These are phyloP conservation scores for Naegleria gruberi DNA, from an alignment of 208 protist species.

Conservation along the genomic window DNA sequence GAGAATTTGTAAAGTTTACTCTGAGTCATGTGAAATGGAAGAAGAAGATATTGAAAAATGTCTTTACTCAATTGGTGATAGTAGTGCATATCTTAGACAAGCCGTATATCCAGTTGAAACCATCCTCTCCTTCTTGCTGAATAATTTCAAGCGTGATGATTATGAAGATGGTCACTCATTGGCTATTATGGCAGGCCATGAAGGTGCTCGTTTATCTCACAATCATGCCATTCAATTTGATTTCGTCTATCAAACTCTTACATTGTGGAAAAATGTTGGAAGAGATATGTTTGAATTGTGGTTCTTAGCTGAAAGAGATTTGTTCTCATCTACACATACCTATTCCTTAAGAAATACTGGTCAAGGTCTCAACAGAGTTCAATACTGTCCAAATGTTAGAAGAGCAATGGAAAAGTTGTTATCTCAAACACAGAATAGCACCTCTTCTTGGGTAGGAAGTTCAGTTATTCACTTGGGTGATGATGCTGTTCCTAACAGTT, in stretches of 20 bases:
- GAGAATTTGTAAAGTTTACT: slow-evolving; percentile 56
- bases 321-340: slow-evolving; percentile 58
- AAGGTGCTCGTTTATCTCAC: slow-evolving; percentile 83
- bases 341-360: slow-evolving; percentile 79
- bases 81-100: slow-evolving; percentile 60
- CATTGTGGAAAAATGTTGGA: slow-evolving; percentile 68
- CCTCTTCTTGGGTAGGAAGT: slow-evolving; percentile 84
- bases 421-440: slow-evolving; percentile 53
- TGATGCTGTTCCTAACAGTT: slow-evolving; percentile 89
- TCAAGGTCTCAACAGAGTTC: slow-evolving; percentile 88
- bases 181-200: slow-evolving; percentile 60
- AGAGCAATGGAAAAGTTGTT: slow-evolving; percentile 67
- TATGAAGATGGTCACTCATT: slow-evolving; percentile 46
- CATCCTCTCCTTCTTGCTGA: neutral
- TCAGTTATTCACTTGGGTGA: slow-evolving; percentile 94
- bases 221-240: slow-evolving; percentile 78
- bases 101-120: neutral
- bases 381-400: slow-evolving; percentile 68
- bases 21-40: slow-evolving; percentile 20
- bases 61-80: slow-evolving; percentile 74
- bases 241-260: slow-evolving; percentile 88
- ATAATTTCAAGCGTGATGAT: slow-evolving; percentile 2
- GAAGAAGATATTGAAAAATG: slow-evolving; percentile 59
- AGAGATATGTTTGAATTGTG: slow-evolving; percentile 57
- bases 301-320: slow-evolving; percentile 80